A percentile compares a stretch with the other conserved stretches of the same genome.
These are phyloP conservation scores for Mycena sp. DNA, from an alignment of 1,284 basidiomycete species.

Conservation along the genomic window DNA sequence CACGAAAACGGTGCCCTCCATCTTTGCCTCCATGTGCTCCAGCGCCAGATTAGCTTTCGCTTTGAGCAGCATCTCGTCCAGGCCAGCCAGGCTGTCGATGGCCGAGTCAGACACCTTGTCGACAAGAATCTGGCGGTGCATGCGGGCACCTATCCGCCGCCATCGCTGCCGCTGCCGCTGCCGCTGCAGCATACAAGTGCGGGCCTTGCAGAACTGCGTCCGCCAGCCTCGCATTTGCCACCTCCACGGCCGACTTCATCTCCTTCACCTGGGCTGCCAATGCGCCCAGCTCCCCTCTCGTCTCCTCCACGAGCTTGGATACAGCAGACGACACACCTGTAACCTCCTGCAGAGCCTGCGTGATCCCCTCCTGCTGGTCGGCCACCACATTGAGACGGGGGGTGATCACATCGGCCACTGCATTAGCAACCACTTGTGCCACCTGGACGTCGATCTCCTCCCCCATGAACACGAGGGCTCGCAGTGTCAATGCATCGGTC, in stretches of 20 bases:
- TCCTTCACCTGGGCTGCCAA: neutral
- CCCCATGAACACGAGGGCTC: neutral
- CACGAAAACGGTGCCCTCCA: neutral
- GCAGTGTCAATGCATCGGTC: neutral
- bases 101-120: neutral
- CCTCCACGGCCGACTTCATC: neutral
- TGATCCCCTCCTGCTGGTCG: too few relatives aligned
- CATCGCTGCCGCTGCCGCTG: neutral
- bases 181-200: too few relatives aligned
- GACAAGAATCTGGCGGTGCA: neutral
- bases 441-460: neutral
- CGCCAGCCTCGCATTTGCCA: neutral
- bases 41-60: neutral
- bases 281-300: neutral
- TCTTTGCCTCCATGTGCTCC: neutral
- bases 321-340: neutral
- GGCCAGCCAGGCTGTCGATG: neutral
- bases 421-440: neutral
- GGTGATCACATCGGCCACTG: neutral
- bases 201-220: too few relatives aligned
- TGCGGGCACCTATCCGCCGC: neutral
- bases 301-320: neutral
- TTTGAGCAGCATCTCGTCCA: neutral
- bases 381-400: too few relatives aligned
- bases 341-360: neutral